Evolutionary conservation across 805 yeast species (phyloP), one percentile per base, ranked within the genome.

Genomic region (Nakazawaea wyomingensis): DNA sequence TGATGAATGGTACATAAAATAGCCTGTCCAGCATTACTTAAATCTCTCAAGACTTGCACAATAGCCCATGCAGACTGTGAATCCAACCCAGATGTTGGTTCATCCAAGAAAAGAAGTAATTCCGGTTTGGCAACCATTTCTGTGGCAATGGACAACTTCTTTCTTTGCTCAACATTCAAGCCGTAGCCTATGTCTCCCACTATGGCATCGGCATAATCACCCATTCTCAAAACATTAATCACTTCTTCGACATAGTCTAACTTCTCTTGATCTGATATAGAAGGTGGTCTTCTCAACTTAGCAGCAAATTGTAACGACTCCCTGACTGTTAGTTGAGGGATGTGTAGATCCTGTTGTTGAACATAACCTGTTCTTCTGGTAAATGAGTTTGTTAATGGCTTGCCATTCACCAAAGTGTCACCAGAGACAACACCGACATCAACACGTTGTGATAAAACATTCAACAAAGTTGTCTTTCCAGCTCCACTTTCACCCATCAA

Each of bases 101-200:
- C 87, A 59, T 81, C 87, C 54, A 81, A 69, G 59, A 78, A 78
- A 43, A 81, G 64, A 50, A 81, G 60, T 48, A 81, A 62, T 41
- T 78, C 68, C 8, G 87, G 87, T 57, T 77, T 80, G 37, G 86
- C 85, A 20, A 78, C 86, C 51, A 81, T 64, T 55, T 81, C 87
- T 39, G 81, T 87, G 57, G 85, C 87, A 56, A 81, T 79, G 19
- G 87, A 76, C 49, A 80, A 61, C 53, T 78, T 74, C 69, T 80
- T 80, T 54, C 85, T 71, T 62, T 79, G 85, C 57, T 79, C 85
- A 43, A 79, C 85, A 54, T 78, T 78, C 44, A 79, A 63, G 51
- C 85, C 93, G 56, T 77, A 76, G 54, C 91, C 91, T 39, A 81
- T 74, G 50, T 72, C 76, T 62, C 93, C 93, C 48, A 84, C 85